Base-by-base conservation (phyloP, 768 basidiomycete genomes). In the Boletus rufocinnamomeus region DNA sequence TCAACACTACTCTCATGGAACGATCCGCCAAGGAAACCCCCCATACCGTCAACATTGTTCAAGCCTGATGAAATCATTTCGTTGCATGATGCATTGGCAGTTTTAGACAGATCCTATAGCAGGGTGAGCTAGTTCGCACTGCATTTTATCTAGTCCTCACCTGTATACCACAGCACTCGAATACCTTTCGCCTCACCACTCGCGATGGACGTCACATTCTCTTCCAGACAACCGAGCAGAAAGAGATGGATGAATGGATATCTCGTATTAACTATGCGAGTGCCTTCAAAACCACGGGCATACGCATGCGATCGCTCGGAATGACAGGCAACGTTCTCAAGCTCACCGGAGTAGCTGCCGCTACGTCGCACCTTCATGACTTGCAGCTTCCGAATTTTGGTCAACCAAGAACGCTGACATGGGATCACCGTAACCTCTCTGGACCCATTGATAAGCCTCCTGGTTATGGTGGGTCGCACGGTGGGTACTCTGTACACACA, bases 251-350 rank as follows among this genome's bases (percentile, higher is more conserved):
- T 65, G 84, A 88, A 61, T 99, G 97, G 97, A 86, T 98, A 61
- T 82, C 88, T 16, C 79, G 82, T 34, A 93, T 98, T 68, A 99
- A 99, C 74, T 98, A 97, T 69, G 94, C 94, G 3, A 89, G 93
- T 58, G 80, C 92, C 6, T 98, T 97, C 83, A 94, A 89, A 75
- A 86, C 92, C 2, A 81, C 86, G 17, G 89, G 89, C 11, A 79
- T 98, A 38, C 81, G 84, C 46, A 93, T 97, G 84, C 84, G 95
- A 23, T 80, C 90, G 0, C 74, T 82, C 14, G 84, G 82, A 19
- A 84, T 93, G 80, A 83, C 87, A 21, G 78, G 80, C 48, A 81
- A 80, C 64, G 89, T 88, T 64, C 83, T 91, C 32, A 83, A 89
- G 60, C 79, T 91, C 41, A 89, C 91, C 4, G 93, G 92, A 25